Conservation (phyloP, 2,329 filamentous ascomycete genomes). For the Claviceps quebecensis region DNA sequence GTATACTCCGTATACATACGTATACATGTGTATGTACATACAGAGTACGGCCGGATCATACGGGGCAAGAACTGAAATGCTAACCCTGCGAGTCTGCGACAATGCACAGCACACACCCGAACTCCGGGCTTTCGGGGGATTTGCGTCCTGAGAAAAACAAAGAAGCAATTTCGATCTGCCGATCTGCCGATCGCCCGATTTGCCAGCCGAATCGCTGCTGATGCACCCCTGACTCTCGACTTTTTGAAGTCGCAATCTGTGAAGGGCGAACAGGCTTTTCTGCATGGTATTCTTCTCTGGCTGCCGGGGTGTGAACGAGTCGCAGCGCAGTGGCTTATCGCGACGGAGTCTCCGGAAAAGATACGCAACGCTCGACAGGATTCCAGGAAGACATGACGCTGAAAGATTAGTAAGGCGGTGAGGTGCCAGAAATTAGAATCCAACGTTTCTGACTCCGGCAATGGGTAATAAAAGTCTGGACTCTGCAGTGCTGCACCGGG, state of each 20-base stretch:
- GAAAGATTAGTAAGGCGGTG: no score
- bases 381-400: no score
- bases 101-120: no score
- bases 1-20: background rate
- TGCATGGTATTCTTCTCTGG: background rate
- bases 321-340: background rate
- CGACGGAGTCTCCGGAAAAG: background rate
- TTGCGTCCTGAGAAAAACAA: background rate
- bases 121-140: no score
- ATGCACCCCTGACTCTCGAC: background rate
- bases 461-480: no score
- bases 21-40: background rate
- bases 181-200: background rate
- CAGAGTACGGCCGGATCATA: background rate
- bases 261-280: background rate
- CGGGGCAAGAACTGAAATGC: no score
- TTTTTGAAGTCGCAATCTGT: background rate
- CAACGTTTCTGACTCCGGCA: no score
- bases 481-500: no score
- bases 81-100: no score
- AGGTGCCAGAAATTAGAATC: no score
- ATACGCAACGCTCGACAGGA: background rate
- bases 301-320: background rate
- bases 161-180: background rate
- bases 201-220: background rate